Evolutionary conservation across 1,284 basidiomycete species (phyloP), one percentile per base, ranked within the genome.

Genomic region (Cerrena zonata): DNA sequence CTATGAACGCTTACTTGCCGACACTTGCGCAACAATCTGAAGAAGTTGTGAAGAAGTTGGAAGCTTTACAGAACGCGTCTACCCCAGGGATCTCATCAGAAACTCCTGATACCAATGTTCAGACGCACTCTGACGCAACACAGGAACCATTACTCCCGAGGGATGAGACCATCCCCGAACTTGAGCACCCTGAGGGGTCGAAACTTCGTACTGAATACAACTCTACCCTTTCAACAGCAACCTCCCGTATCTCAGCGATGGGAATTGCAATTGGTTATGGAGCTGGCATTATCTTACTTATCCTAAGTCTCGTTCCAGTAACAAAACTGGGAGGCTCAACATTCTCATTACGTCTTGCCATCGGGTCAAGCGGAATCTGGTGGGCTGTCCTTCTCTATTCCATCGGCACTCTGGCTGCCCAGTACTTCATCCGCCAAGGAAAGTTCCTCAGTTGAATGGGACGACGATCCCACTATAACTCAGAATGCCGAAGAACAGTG

Each of bases 1-100:
- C 91, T 34, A 82, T 92, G 73, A 96, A 96, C 61, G 82, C 91
- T 0, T 94, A 94, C 66, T 76, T 96, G 3, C 91, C 92, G 0
- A 74, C 72, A 0, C 74, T 94, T 1, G 89, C 90, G 0, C 76
- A 77, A 53, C 77, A 80, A 34, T 77, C 84, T 0, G 78, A 79
- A 3, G 79, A 82, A 45, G 84, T 89, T 1, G 60, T 74, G 5
- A 59, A 68, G n/a, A 73, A 77, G 0, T 67, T 65, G 26, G 62
- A 62, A 2, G 69, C 75, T 47, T 60, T 80, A 41, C 44, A 52
- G 24, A 11, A 23, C 10, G 7, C 39, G 5, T 26, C 42, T 47
- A 34, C 25, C 1, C 4, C 37, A 7, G 38, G 22, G n/a, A 27
- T n/a, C 11, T 21, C 18, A 11, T 30, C 26, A 13, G 5, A 7